Percentiles rank a stretch among this genome's conserved stretches.
Evolutionary conservation across 179 eudicot genomes (phyloP).

Genomic region (Amaranthus tricolor): DNA sequence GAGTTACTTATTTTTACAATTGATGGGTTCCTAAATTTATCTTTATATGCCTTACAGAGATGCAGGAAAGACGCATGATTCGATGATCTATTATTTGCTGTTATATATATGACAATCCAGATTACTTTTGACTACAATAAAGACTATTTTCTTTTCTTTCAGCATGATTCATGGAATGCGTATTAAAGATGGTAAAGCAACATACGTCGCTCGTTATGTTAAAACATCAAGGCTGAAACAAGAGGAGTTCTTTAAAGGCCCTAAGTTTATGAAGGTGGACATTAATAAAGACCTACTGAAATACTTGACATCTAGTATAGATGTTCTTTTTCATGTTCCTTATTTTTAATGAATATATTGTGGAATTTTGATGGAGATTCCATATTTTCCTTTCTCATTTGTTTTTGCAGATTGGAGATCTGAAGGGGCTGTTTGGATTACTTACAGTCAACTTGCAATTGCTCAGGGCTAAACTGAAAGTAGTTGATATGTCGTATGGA

Average conservation of each 20-base stretch:
- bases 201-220: slow-evolving; percentile 92
- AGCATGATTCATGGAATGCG: slow-evolving; percentile 96
- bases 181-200: slow-evolving; percentile 90
- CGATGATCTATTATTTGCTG: background rate
- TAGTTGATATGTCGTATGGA: slow-evolving; percentile 76
- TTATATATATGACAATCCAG: background rate
- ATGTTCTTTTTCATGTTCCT: too few relatives aligned
- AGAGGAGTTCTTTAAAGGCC: slow-evolving; percentile 73
- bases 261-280: slow-evolving; percentile 85
- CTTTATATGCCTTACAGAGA: background rate
- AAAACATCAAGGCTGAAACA: slow-evolving; percentile 79
- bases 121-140: background rate
- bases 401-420: slow-evolving; percentile 76
- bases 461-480: slow-evolving; percentile 77
- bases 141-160: slow-evolving; percentile 8
- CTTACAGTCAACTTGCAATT: slow-evolving; percentile 61
- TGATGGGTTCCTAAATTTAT: background rate
- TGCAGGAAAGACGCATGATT: background rate
- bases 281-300: background rate
- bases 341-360: too few relatives aligned
- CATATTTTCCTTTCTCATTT: background rate
- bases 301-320: too few relatives aligned
- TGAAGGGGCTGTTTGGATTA: slow-evolving; percentile 81
- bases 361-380: background rate
- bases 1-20: background rate